Base-by-base conservation (phyloP, 2,329 filamentous ascomycete genomes). In the Bipolaris zeicola region DNA sequence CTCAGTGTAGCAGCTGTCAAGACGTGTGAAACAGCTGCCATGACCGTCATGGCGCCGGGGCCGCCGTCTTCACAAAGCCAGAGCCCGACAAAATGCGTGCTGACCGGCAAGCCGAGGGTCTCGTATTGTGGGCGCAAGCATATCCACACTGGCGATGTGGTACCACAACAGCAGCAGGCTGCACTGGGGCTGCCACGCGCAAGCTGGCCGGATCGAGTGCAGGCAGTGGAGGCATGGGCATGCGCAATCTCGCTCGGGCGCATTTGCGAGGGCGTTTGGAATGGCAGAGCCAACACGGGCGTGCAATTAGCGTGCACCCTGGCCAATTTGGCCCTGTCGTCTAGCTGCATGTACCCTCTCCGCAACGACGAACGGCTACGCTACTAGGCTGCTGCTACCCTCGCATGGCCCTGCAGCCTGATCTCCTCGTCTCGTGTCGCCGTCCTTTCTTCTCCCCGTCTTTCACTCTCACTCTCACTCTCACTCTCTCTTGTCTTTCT, bases 221-320 rank as follows among this genome's bases (percentile, higher is more conserved):
- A 39, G 52, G 57, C 20, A 20, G 20, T 50, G 57, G 52, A 53
- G 55, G 24, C n/a, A 31, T 31, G 26, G 6, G 20, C 31, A 41
- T 20, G 33, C 28, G 51, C 51, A 55, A 55, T 55, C 38, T 58
- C 38, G 55, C 33, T 37, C 51, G 20, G 42, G 46, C 44, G 48
- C 41, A 50, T 22, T 24, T 13, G 24, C 8, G 39, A 47, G 36
- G 8, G 22, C 33, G 49, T 38, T 44, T 43, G 22, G 54, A 13
- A 51, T 51, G 41, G 42, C 24, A 31, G 3, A 44, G 42, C 7
- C 42, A 49, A 33, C 47, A 16, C 16, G n/a, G 41, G 52, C 33
- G 38, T 31, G 53, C 55, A 57, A 47, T 53, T 57, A 57, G 55
- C 55, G 51, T 42, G 50, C 50, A 57, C 55, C 55, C 55, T 57